These are phyloP conservation scores for Brassica balearica DNA, from an alignment of 441 rosid genomes.

Conservation along the genomic window DNA sequence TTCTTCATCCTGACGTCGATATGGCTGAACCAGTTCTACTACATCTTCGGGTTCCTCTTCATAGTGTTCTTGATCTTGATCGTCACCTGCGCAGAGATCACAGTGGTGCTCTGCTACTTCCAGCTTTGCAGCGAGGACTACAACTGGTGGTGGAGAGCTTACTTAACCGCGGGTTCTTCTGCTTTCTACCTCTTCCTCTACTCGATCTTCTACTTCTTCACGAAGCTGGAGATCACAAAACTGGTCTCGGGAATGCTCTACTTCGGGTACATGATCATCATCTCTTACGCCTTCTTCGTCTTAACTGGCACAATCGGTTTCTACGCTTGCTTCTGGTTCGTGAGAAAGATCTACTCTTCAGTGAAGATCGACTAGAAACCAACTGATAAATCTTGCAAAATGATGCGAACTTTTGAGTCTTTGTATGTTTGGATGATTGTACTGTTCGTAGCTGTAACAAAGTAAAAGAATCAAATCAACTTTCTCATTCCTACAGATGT, in stretches of 20 bases:
- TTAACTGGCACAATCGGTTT: slow-evolving; percentile 93
- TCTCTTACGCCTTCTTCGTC: slow-evolving; percentile 88
- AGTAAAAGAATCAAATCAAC: slow-evolving; percentile 32
- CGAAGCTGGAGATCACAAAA: slow-evolving; percentile 92
- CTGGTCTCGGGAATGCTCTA: slow-evolving; percentile 86
- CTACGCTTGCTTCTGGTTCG: slow-evolving; percentile 97
- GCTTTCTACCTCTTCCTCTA: slow-evolving; percentile 93
- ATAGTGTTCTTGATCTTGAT: slow-evolving; percentile 83
- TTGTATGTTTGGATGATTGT: slow-evolving; percentile 41
- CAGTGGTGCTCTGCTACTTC: slow-evolving; percentile 94
- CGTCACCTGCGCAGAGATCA: slow-evolving; percentile 93
- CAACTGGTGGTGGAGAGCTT: slow-evolving; percentile 99
- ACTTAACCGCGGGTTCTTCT: slow-evolving; percentile 92
- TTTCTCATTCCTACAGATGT: slow-evolving; percentile 26
- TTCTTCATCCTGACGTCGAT: slow-evolving; percentile 98
- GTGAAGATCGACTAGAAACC: slow-evolving; percentile 83
- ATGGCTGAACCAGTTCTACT: slow-evolving; percentile 98
- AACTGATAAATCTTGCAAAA: not conserved
- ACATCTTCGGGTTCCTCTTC: slow-evolving; percentile 98
- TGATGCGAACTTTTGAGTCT: slow-evolving; percentile 41
- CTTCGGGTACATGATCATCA: slow-evolving; percentile 87
- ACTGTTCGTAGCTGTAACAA: slow-evolving; percentile 41
- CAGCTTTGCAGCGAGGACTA: slow-evolving; percentile 96
- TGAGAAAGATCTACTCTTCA: slow-evolving; percentile 88
- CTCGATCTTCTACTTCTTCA: slow-evolving; percentile 92